A percentile compares a stretch with the other conserved stretches of the same genome.
Evolutionary conservation across 2,329 filamentous ascomycete species (phyloP).

Genomic region (Exophiala calicioides): DNA sequence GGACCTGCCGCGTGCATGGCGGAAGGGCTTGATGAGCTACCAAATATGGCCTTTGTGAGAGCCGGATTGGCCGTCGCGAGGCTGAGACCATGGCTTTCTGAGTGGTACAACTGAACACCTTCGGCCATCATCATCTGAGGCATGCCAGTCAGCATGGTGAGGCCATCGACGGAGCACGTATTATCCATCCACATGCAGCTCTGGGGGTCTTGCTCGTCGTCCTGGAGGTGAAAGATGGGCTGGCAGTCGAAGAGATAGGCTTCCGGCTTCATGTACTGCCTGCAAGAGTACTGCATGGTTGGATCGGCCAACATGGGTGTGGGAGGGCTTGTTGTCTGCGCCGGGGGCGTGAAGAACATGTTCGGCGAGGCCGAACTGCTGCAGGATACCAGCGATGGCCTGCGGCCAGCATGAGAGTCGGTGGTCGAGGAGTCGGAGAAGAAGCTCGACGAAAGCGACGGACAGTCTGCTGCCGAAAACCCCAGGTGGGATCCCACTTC

Average conservation of each 20-base stretch:
- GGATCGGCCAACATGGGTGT: slow-evolving; percentile 21
- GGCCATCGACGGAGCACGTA: background rate
- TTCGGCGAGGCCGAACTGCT: slow-evolving; percentile 24
- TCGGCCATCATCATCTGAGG: slow-evolving; percentile 8
- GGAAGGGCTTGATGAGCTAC: background rate
- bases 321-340: slow-evolving; percentile 20
- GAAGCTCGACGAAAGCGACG: slow-evolving; percentile 27
- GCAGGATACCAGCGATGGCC: slow-evolving; percentile 22
- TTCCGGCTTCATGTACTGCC: slow-evolving; percentile 19
- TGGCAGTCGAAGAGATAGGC: slow-evolving; percentile 14
- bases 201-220: slow-evolving; percentile 14
- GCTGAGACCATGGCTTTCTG: slow-evolving; percentile 4
- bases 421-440: slow-evolving; percentile 20
- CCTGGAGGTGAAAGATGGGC: slow-evolving; percentile 15
- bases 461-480: slow-evolving; percentile 20
- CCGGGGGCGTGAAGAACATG: slow-evolving; percentile 23
- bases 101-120: slow-evolving; percentile 8
- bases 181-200: slow-evolving; percentile 14
- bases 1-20: slow-evolving; percentile 10
- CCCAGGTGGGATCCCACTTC: slow-evolving; percentile 18
- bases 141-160: slow-evolving; percentile 9
- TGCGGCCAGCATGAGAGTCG: slow-evolving; percentile 17
- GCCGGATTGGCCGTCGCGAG: slow-evolving; percentile 21
- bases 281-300: slow-evolving; percentile 7
- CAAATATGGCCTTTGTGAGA: slow-evolving; percentile 29